Evolutionary conservation across 805 yeast species (phyloP), one percentile per base, ranked within the genome.

Genomic region (Yarrowia sp.): DNA sequence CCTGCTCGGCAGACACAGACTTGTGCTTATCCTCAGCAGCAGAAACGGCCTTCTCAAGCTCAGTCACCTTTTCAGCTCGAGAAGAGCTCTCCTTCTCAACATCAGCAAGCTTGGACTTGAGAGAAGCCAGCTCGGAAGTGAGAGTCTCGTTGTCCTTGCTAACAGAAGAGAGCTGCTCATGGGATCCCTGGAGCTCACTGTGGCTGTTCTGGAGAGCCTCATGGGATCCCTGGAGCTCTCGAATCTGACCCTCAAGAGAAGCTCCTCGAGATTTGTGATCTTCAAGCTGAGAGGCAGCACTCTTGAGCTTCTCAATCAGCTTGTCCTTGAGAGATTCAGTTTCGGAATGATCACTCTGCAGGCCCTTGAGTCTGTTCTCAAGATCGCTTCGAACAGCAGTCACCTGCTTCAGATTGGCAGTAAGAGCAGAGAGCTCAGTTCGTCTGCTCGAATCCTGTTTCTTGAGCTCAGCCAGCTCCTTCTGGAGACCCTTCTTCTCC

Each of bases 271-370:
- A 40, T 63, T 76, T 74, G 52, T 77, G 69, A 14, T 71, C 70
- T 40, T 73, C 76, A 20, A 79, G 70, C 39, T 75, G 75, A 5
- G 72, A 69, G 1, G 85, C 84, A 17, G 85, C 73, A 1, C 79
- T 75, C 71, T 81, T 81, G 46, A 85, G 72, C 72, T 83, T 84
- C 17, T 79, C 82, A 0, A 84, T 80, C 55, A 84, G 70, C 68
- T 81, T 83, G 4, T 80, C 77, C 30, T 82, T 78, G 38, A 82
- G 70, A 10, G 55, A 42, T 24, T 72, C 76, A 1, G 71, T 50
- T 38, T 79, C 78, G 46, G 78, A 78, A 40, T 76, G 74, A 2
- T 75, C 70, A 15, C 40, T 56, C 43, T 63, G 53, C 14, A 71
- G 69, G 12, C 68, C 50, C 39, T 60, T 20, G 38, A 61, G 55